Conservation (phyloP, 768 basidiomycete species). For the Favolaschia claudopus region DNA sequence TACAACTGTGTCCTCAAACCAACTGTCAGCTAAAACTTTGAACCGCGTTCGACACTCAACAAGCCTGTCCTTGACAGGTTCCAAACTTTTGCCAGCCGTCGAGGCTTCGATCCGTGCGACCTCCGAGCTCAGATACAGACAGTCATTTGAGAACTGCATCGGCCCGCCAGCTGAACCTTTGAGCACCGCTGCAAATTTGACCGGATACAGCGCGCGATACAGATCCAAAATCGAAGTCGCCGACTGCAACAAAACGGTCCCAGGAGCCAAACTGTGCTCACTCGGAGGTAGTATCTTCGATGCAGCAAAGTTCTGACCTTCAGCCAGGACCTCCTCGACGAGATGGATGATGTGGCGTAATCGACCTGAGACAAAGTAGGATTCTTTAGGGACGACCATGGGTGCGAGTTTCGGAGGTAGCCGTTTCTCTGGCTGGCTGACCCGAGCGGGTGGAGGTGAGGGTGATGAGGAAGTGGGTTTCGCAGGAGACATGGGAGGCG, state of each 20-base stretch:
- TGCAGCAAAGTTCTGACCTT: slow-evolving; percentile 68
- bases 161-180: slow-evolving; percentile 55
- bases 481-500: slow-evolving; percentile 22
- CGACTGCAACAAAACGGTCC: slow-evolving; percentile 65
- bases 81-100: slow-evolving; percentile 22
- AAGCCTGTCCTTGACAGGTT: slow-evolving; percentile 52
- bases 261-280: slow-evolving; percentile 47
- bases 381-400: slow-evolving; percentile 50
- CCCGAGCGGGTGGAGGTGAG: slow-evolving; percentile 25
- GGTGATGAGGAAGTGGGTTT: slow-evolving; percentile 30
- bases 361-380: slow-evolving; percentile 65
- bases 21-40: slow-evolving; percentile 66
- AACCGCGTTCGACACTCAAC: slow-evolving; percentile 60
- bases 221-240: slow-evolving; percentile 77
- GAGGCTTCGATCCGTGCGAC: slow-evolving; percentile 49
- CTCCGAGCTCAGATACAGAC: slow-evolving; percentile 67
- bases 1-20: slow-evolving; percentile 77
- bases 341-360: slow-evolving; percentile 60
- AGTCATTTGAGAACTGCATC: slow-evolving; percentile 87
- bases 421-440: slow-evolving; percentile 32
- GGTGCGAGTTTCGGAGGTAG: slow-evolving; percentile 34
- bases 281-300: slow-evolving; percentile 59
- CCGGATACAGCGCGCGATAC: slow-evolving; percentile 80
- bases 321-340: slow-evolving; percentile 69
- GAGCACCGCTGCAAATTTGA: slow-evolving; percentile 58